Conservation (phyloP, 768 basidiomycete genomes). For the Macrolepiota fuliginosa region DNA sequence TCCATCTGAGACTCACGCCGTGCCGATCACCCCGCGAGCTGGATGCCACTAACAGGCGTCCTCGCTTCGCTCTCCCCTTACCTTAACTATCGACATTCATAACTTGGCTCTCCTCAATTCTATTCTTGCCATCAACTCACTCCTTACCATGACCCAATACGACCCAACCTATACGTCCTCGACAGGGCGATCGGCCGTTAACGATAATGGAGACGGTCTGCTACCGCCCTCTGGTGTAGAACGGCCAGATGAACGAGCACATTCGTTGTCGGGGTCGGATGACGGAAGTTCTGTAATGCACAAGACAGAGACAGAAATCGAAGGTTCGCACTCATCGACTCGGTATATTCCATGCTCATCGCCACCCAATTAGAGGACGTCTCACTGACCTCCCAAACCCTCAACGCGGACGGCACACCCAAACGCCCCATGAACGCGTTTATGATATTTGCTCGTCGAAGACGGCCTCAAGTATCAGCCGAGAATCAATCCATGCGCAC, state of each 20-base stretch:
- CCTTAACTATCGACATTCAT: conserved; percentile 16
- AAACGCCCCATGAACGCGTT: conserved; percentile 94
- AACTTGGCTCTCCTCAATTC: conserved; percentile 12
- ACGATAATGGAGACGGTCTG: conserved; percentile 1
- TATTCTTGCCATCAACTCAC: conserved; percentile 12
- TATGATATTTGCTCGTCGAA: conserved; percentile 86
- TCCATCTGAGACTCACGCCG: conserved; percentile 42
- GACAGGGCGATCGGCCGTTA: background rate
- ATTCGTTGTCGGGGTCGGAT: conserved; percentile 55
- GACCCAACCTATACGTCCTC: conserved; percentile 9
- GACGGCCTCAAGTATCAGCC: conserved; percentile 82
- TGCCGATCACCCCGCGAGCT: conserved; percentile 38
- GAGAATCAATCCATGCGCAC: conserved; percentile 89
- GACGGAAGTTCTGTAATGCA: conserved; percentile 44
- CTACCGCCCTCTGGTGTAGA: conserved; percentile 17
- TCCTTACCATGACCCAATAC: conserved; percentile 15
- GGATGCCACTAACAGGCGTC: conserved; percentile 18
- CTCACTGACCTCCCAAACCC: conserved; percentile 70
- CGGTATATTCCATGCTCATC: conserved; percentile 6
- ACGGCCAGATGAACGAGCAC: conserved; percentile 40
- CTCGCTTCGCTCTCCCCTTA: conserved; percentile 16
- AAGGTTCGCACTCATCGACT: conserved; percentile 35
- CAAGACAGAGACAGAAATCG: conserved; percentile 41
- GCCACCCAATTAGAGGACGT: conserved; percentile 29
- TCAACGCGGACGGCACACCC: conserved; percentile 85